Conservation (phyloP, 768 basidiomycete genomes). For the Termitomyces bulborhizus region DNA sequence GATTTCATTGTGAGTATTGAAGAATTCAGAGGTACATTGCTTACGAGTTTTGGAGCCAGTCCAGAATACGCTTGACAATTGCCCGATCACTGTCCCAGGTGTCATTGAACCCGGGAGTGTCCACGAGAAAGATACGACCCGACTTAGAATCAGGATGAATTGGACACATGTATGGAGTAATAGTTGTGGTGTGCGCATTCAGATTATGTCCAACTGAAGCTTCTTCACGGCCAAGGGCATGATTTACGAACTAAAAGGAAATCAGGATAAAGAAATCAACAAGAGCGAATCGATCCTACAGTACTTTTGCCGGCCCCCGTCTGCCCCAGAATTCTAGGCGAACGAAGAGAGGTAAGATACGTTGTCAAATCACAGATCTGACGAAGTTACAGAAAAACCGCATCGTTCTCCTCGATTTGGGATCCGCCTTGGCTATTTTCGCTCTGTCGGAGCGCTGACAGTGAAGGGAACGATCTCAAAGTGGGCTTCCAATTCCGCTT, state of each 20-base stretch:
- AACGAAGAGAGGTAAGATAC: not conserved
- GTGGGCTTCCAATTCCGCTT: not conserved
- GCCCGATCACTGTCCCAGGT: conserved; percentile 16
- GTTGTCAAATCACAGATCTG: not conserved
- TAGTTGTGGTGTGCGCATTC: conserved; percentile 17
- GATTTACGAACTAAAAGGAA: conserved; percentile 20
- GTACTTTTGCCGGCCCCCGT: conserved; percentile 14
- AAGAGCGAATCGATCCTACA: conserved; percentile 1
- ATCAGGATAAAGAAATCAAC: not conserved
- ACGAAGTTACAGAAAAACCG: conserved; percentile 1
- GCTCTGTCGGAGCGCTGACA: not conserved
- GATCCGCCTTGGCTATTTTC: not conserved
- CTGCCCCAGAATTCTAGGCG: conserved; percentile 9
- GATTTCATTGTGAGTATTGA: not conserved
- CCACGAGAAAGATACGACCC: conserved; percentile 20
- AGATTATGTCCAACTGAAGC: conserved; percentile 18
- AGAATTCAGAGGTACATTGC: not conserved
- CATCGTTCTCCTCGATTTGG: conserved; percentile 4
- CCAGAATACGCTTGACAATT: conserved; percentile 17
- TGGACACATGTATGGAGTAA: conserved; percentile 10
- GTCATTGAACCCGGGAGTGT: conserved; percentile 27
- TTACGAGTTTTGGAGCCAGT: conserved; percentile 22
- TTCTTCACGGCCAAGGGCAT: conserved; percentile 11
- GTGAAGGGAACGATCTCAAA: not conserved
- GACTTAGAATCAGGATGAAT: not conserved